Percentiles rank a stretch among this genome's conserved stretches.
phyloP scores from a whole-genome alignment of 1,139 yeast species.

The Magnusiomyces fungicola region DNA sequence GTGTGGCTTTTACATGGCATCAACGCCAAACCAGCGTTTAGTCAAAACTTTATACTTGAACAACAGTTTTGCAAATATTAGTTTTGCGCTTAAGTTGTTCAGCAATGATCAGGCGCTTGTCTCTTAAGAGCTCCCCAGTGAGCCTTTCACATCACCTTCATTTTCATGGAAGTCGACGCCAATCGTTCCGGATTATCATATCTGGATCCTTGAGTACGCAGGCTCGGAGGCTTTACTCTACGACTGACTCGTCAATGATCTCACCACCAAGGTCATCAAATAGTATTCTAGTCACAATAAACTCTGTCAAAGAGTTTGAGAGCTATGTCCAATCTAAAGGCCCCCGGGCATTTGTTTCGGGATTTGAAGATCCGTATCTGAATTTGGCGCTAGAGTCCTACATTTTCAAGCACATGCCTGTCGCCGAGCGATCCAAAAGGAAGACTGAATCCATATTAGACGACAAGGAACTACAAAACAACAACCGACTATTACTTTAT shows the following conservation, averaged over 20 bases:
- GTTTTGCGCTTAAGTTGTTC: too few species aligned
- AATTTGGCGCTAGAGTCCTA: constrained; percentile 82
- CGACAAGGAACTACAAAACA: constrained; percentile 5
- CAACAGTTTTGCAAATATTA: too few species aligned
- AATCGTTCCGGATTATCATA: too few species aligned
- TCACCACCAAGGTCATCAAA: background rate
- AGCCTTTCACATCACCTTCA: too few species aligned
- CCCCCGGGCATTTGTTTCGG: constrained; percentile 36
- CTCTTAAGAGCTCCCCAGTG: too few species aligned
- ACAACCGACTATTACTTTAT: constrained; percentile 62
- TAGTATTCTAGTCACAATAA: background rate
- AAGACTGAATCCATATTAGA: background rate
- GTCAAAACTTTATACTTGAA: too few species aligned
- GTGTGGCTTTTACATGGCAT: too few species aligned
- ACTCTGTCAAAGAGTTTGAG: constrained; percentile 7
- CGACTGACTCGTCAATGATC: background rate
- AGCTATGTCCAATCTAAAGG: constrained; percentile 7
- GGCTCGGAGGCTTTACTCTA: background rate
- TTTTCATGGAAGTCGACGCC: too few species aligned
- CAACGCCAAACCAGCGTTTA: too few species aligned
- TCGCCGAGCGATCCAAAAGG: constrained; percentile 12
- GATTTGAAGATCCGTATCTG: constrained; percentile 55
- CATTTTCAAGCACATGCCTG: constrained; percentile 59
- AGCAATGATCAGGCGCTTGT: too few species aligned
- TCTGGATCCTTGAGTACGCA: too few species aligned